Evolutionary conservation across 2,329 filamentous ascomycete genomes (phyloP), one percentile per base, ranked within the genome.

Genomic region (Parastagonospora avenae): DNA sequence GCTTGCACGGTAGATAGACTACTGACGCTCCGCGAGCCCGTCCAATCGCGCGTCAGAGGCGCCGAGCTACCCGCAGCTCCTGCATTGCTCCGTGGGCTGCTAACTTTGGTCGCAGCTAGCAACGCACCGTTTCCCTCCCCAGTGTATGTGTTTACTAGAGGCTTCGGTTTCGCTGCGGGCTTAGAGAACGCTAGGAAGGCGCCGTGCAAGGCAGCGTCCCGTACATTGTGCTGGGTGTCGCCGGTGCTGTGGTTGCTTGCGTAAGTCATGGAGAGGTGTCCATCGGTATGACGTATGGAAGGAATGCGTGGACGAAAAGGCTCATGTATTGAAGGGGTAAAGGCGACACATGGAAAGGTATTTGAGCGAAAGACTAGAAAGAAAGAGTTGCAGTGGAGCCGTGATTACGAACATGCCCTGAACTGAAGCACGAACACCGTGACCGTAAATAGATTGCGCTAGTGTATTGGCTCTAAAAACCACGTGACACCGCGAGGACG

Each of bases 121-220:
- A 79, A 62, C 10, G 77, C 78, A 36, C 74, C 77, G 72, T 78
- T 72, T 43, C 56, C 59, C 19, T 62, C 72, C 12, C 70, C 74
- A 5, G 68, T 74, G 50, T 77, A 76, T 4, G 68, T 76, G 33
- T 73, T 72, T 32, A 64, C 59, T n/a, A 55, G 52, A 2, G 76
- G 71, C 51, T 75, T 76, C 15, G 76, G 72, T 58, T 76, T 75
- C 38, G 72, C 58, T 27, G 72, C 62, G 24, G 75, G 74, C 60
- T 76, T 79, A 9, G 70, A 73, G 63, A 82, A 82, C 16, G 80
- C 80, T 35, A 73, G 60, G 5, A 75, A 70, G 8, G 80, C 80
- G 29, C 80, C 80, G 45, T 71, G 71, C 11, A 82, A 73, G 39
- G 80, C 80, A 40, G 79, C 78, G 64, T 77, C 62, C 48, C 60